Percentiles rank a stretch among this genome's conserved stretches.
Evolutionary conservation across 2,329 filamentous ascomycete species (phyloP).

Genomic region (Rhinocladiella mackenziei): DNA sequence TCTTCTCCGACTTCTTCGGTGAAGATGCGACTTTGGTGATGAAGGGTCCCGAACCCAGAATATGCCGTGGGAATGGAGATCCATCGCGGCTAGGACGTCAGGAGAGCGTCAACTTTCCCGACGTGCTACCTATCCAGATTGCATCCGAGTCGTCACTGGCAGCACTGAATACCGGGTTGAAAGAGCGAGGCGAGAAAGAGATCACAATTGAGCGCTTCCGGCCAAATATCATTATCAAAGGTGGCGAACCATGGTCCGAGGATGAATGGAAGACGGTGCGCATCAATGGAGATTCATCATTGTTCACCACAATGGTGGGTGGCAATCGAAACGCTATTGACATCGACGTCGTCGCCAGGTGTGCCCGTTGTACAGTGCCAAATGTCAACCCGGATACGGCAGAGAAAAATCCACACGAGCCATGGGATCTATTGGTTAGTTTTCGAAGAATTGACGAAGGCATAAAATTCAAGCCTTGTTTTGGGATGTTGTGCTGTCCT

Average conservation of each 20-base stretch:
- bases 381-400: conserved; percentile 63
- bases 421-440: conserved; percentile 60
- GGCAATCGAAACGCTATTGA: conserved; percentile 34
- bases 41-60: conserved; percentile 57
- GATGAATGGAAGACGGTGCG: conserved; percentile 60
- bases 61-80: conserved; percentile 54
- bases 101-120: conserved; percentile 56
- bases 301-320: conserved; percentile 15
- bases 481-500: conserved; percentile 63
- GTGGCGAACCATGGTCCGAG: conserved; percentile 56
- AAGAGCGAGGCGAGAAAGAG: conserved; percentile 39
- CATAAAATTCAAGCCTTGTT: conserved; percentile 61
- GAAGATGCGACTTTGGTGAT: conserved; percentile 55
- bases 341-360: conserved; percentile 57
- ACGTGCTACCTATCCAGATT: conserved; percentile 56
- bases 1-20: conserved; percentile 54
- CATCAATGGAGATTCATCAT: conserved; percentile 36
- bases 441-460: conserved; percentile 59
- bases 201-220: conserved; percentile 60
- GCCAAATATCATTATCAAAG: conserved; percentile 59
- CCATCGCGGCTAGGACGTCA: conserved; percentile 51
- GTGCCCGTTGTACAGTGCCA: conserved; percentile 59
- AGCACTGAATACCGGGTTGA: conserved; percentile 56
- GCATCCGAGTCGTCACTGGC: conserved; percentile 53
- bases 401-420: conserved; percentile 55